Base-by-base conservation (phyloP, 768 basidiomycete species). In the Pleurotus eryngii region DNA sequence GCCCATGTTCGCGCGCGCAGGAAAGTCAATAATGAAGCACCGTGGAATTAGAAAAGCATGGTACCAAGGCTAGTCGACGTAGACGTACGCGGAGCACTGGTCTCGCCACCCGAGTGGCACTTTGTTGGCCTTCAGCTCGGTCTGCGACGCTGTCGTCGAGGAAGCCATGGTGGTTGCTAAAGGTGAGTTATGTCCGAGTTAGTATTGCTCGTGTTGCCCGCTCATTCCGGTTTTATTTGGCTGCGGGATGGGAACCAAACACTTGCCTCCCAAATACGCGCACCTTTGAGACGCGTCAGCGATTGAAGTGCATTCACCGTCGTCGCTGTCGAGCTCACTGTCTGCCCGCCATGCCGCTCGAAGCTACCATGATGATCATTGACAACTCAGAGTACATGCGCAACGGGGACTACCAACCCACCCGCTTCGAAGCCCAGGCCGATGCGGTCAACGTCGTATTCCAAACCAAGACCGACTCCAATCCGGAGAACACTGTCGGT, bases 321-420 rank as follows among this genome's bases (percentile, higher is more conserved):
- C 58, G 59, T 59, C 49, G 47, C 48, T 43, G 49, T 26, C 51
- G 39, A 45, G n/a, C 30, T 35, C 30, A 35, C 30, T 35, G 30
- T 35, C 48, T 50, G 50, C 60, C 53, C 78, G 85, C 69, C 57
- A 97, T 97, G 94, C 92, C 93, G 64, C 83, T 97, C 68, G 95
- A 99, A 85, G 95, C 96, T 40, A 96, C 95, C 20, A 95, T 99
- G 86, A 86, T 98, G 76, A 79, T 99, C 12, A 86, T 98, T 60
- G 97, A 99, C 83, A 98, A 98, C 70, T 97, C 94, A 2, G 93
- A 95, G 73, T 95, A 89, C 74, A 97, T 97, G 89, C 85, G 95
- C 57, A 96, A 97, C 68, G 93, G 94, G 9, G 94, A 95, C 73
- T 95, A 93, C 71, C 74, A 77, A 55, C 93, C 93, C 47, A 86